Percentiles rank a stretch among this genome's conserved stretches.
Conservation (phyloP, 1,139 yeast genomes). For the Taphrina flavorubra region DNA sequence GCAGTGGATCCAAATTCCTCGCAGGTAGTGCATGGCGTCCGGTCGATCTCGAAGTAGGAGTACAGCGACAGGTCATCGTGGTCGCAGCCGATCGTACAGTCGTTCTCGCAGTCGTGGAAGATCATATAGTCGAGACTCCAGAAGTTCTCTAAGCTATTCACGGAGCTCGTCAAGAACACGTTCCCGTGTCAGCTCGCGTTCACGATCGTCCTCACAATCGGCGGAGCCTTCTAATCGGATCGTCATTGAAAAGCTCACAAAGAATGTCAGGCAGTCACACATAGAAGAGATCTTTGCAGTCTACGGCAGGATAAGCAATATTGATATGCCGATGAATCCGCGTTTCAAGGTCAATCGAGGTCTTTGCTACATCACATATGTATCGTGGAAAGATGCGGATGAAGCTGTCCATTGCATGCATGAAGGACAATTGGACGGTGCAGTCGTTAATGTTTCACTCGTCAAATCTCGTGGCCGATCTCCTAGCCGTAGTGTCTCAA, state of each 20-base stretch:
- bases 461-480: constrained; percentile 7
- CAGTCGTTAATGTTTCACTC: constrained; percentile 6
- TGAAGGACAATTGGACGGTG: constrained; percentile 42
- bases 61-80: not conserved
- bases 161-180: constrained; percentile 3
- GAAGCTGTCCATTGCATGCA: constrained; percentile 45
- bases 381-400: constrained; percentile 42
- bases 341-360: constrained; percentile 40
- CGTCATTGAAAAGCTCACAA: constrained; percentile 44
- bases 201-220: constrained; percentile 13
- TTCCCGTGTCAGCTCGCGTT: constrained; percentile 19
- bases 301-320: constrained; percentile 43
- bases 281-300: constrained; percentile 45
- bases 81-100: not conserved
- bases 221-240: constrained; percentile 34
- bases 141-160: constrained; percentile 11
- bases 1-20: too few species aligned
- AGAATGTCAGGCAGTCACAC: constrained; percentile 44
- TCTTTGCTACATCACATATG: constrained; percentile 43
- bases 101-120: constrained; percentile 16
- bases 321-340: constrained; percentile 43
- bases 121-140: constrained; percentile 10
- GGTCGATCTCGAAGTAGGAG: constrained; percentile 6
- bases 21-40: not conserved
- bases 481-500: not conserved